Evolutionary conservation across 352 stramenopile genomes (phyloP), one percentile per base, ranked within the genome.

Genomic region (Peronospora belbahrii): DNA sequence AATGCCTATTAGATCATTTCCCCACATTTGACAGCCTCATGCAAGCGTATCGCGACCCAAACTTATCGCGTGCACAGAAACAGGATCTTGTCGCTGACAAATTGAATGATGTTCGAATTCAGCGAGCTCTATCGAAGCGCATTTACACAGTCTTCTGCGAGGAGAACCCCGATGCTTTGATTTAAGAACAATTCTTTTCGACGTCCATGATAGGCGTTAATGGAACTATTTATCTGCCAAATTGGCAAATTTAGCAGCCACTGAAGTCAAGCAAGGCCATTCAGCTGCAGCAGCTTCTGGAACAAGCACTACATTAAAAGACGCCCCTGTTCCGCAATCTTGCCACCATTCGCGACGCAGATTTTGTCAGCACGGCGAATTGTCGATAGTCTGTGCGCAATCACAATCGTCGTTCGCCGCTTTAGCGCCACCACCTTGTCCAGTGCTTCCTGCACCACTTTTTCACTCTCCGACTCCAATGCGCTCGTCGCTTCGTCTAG

Each of bases 311-410:
- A n/a, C n/a, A n/a, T n/a, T n/a, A n/a, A n/a, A n/a, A n/a, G n/a
- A n/a, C n/a, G n/a, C n/a, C n/a, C 54, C 17, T 54, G 48, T 24
- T 65, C 42, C 4, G 44, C 50, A 22, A 56, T 60, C 33, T 48
- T 60, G 34, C 43, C 49, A 4, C 46, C 45, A 10, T 22, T 51
- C n/a, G 44, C 46, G 10, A 61, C 40, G 23, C 52, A 61, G 22
- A 56, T 56, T 10, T 60, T 50, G 70, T 98, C 88, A 27, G 89
- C 94, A 67, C 95, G 85, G 49, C 87, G 83, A 47, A 97, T 90
- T 2, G 88, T 98, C 41, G 78, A 94, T 18, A 98, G 58, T 6
- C 94, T 77, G 60, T 98, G 94, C 1, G 92, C 94, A 45, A 97
- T 95, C 31, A 97, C 85, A 42, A 98, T 73, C 19, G 83, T 96